Conservation (phyloP, 345 rosid species). For the Excoecaria cochinchinensis region DNA sequence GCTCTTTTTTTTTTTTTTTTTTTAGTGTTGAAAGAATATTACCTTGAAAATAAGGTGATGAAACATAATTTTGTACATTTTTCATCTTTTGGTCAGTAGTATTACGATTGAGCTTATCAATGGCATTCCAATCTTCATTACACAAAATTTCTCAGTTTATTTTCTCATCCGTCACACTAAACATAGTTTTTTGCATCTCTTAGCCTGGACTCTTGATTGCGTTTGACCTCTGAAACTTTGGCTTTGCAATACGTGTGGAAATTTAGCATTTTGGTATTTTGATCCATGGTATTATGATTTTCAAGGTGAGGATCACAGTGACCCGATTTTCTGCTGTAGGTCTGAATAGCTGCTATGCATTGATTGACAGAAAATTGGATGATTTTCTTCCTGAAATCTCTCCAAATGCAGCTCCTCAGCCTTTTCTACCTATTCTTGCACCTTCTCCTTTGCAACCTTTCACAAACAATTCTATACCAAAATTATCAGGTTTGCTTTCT, state of each 20-base stretch:
- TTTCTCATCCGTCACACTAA: not conserved
- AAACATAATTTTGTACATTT: not conserved
- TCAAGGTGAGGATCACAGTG: not conserved
- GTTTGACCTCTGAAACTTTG: not conserved
- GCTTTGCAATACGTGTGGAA: not conserved
- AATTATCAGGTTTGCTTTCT: slow-evolving; percentile 66
- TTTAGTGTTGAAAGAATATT: not conserved
- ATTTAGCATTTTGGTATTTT: not conserved
- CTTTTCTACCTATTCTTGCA: slow-evolving; percentile 83
- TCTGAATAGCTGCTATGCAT: slow-evolving; percentile 31
- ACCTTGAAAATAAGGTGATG: not conserved
- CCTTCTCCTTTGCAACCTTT: slow-evolving; percentile 87
- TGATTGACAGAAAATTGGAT: slow-evolving; percentile 23
- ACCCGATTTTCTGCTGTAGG: slow-evolving; percentile 40
- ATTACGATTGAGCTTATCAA: not conserved
- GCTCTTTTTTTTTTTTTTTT: too few relatives aligned
- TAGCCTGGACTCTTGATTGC: not conserved
- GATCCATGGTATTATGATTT: not conserved
- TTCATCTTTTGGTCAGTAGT: not conserved
- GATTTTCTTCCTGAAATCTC: slow-evolving; percentile 64
- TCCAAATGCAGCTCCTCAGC: slow-evolving; percentile 72
- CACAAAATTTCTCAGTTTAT: not conserved
- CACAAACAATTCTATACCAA: slow-evolving; percentile 64
- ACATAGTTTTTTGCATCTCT: not conserved
- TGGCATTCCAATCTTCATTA: too few relatives aligned